Evolutionary conservation across 2,329 filamentous ascomycete species (phyloP).

Genomic region (Exophiala calicioides): DNA sequence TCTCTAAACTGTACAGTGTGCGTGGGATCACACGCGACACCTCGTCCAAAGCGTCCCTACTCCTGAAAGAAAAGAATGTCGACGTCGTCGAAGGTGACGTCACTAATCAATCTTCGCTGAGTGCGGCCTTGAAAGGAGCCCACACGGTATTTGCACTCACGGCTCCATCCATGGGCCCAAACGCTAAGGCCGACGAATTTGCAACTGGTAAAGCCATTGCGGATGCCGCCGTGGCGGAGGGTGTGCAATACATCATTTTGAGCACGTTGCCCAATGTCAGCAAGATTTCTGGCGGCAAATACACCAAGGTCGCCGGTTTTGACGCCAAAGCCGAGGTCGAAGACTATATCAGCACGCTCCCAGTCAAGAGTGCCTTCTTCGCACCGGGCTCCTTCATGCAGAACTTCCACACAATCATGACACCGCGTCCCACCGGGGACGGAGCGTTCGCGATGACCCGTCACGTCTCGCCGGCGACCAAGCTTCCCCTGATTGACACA

Average conservation of each 20-base stretch:
- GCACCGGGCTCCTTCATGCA: conserved; percentile 58
- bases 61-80: conserved; percentile 33
- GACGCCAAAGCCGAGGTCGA: conserved; percentile 59
- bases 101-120: conserved; percentile 41
- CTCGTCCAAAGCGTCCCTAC: conserved; percentile 32
- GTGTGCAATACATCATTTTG: conserved; percentile 37
- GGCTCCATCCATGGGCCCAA: conserved; percentile 38
- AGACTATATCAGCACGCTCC: conserved; percentile 54
- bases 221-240: conserved; percentile 35
- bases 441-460: conserved; percentile 34
- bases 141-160: conserved; percentile 55
- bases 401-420: conserved; percentile 42
- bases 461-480: conserved; percentile 26
- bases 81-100: conserved; percentile 43
- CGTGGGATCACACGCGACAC: conserved; percentile 53
- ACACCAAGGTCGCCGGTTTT: conserved; percentile 50
- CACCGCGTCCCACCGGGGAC: conserved; percentile 30
- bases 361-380: conserved; percentile 55
- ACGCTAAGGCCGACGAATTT: conserved; percentile 40
- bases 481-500: conserved; percentile 39
- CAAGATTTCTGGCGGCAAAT: conserved; percentile 36
- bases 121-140: conserved; percentile 43
- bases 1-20: conserved; percentile 51
- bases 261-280: conserved; percentile 30
- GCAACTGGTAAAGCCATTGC: conserved; percentile 35